A percentile compares a stretch with the other conserved stretches of the same genome.
Evolutionary conservation across 2,329 filamentous ascomycete genomes (phyloP).

Genomic region (Tolypocladium inflatum): DNA sequence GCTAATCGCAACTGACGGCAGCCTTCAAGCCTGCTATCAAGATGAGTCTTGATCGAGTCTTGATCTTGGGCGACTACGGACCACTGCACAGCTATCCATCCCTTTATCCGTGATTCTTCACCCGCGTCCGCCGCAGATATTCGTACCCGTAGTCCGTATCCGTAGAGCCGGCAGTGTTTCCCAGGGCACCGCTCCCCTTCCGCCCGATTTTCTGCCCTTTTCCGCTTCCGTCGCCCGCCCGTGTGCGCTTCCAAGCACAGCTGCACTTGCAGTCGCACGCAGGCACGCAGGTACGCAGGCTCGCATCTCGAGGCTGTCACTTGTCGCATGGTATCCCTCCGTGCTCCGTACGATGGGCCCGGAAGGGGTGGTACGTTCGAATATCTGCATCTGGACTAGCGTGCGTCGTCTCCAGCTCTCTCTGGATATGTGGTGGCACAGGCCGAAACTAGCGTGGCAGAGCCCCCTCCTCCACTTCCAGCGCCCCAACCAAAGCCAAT

Average conservation of each 20-base stretch:
- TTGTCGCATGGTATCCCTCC: not conserved
- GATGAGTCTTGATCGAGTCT: too few relatives aligned
- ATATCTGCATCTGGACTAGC: not conserved
- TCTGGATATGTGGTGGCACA: not conserved
- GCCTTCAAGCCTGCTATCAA: not conserved
- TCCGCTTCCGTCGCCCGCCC: not conserved
- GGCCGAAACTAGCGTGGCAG: not conserved
- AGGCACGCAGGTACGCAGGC: not conserved
- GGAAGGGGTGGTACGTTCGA: not conserved
- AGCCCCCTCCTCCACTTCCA: not conserved
- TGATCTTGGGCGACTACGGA: too few relatives aligned
- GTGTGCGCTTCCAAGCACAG: too few relatives aligned
- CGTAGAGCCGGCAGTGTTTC: not conserved
- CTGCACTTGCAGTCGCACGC: too few relatives aligned
- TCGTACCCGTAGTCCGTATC: too few relatives aligned
- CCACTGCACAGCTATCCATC: fast-evolving
- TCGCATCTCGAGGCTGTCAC: not conserved
- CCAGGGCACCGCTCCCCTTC: too few relatives aligned
- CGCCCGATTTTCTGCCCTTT: not conserved
- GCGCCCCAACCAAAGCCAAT: not conserved
- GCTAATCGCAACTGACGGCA: not conserved
- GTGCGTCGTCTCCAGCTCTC: not conserved
- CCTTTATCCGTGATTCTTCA: not conserved
- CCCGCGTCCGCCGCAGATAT: not conserved
- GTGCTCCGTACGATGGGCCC: not conserved